These are phyloP conservation scores for Fusarium sp. DNA, from an alignment of 2,329 filamentous ascomycete species.

Conservation along the genomic window DNA sequence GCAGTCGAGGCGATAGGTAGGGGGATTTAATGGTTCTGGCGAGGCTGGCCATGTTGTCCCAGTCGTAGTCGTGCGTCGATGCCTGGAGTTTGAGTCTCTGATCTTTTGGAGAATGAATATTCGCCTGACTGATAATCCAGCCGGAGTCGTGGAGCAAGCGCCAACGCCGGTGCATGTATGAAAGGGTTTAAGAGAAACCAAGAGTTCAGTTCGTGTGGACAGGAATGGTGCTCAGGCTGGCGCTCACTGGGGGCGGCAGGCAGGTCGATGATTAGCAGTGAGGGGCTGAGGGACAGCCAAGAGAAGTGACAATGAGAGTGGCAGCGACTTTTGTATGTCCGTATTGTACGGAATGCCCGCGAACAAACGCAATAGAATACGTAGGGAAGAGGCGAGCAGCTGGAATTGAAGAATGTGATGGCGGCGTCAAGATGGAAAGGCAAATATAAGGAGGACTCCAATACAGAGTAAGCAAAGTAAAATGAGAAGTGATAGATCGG, in stretches of 20 bases:
- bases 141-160: conserved; percentile 40
- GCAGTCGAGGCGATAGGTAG: conserved; percentile 59
- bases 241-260: conserved; percentile 6
- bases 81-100: conserved; percentile 28
- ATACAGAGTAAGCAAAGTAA: not conserved
- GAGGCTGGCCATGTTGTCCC: conserved; percentile 60
- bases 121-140: conserved; percentile 37
- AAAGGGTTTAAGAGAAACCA: not conserved
- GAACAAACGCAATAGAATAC: not conserved
- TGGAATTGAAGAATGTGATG: conserved; percentile 33
- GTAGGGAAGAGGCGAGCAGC: not conserved
- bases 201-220: conserved; percentile 1
- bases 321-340: conserved; percentile 18
- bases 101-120: conserved; percentile 16
- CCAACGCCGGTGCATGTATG: conserved; percentile 43
- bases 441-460: not conserved
- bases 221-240: conserved; percentile 20
- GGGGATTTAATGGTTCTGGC: conserved; percentile 64
- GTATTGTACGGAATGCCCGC: conserved; percentile 19
- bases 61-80: conserved; percentile 22
- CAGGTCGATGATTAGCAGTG: conserved; percentile 27
- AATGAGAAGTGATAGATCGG: conserved; percentile 2
- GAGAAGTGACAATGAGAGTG: conserved; percentile 10
- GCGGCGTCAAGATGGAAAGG: conserved; percentile 19
- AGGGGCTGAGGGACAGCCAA: conserved; percentile 26